Evolutionary conservation across 2,329 filamentous ascomycete species (phyloP).

Genomic region (Nemania sp.): DNA sequence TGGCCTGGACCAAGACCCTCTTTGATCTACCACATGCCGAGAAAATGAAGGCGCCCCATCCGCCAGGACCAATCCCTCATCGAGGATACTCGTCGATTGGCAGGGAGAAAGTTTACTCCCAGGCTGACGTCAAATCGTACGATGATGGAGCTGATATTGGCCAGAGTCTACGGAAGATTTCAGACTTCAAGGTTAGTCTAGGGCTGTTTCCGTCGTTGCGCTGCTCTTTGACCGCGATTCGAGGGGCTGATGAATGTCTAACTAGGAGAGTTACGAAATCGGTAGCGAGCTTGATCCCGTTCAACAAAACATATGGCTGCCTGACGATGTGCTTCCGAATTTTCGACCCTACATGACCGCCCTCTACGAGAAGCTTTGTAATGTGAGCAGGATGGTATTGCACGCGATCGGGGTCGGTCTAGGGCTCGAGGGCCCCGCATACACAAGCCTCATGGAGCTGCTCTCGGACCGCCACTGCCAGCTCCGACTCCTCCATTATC

Average conservation of each 20-base stretch:
- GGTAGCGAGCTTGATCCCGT: slow-evolving; percentile 49
- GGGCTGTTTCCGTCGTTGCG: not conserved
- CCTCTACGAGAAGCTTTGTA: slow-evolving; percentile 37
- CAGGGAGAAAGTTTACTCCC: slow-evolving; percentile 32
- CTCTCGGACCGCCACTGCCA: slow-evolving; percentile 28
- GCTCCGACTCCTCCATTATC: slow-evolving; percentile 32
- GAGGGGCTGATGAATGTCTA: not conserved
- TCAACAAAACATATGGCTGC: slow-evolving; percentile 54
- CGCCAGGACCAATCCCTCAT: slow-evolving; percentile 29
- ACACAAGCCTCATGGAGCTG: slow-evolving; percentile 6
- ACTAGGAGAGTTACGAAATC: slow-evolving; percentile 49
- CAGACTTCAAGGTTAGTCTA: slow-evolving; percentile 31
- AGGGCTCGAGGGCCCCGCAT: slow-evolving; percentile 14
- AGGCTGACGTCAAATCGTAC: slow-evolving; percentile 16
- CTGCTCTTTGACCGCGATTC: not conserved
- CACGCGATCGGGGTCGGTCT: slow-evolving; percentile 27
- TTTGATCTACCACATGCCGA: slow-evolving; percentile 32
- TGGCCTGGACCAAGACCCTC: slow-evolving; percentile 29
- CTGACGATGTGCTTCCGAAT: slow-evolving; percentile 48
- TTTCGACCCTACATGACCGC: slow-evolving; percentile 46
- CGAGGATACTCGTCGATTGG: slow-evolving; percentile 33
- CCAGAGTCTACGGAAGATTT: slow-evolving; percentile 26
- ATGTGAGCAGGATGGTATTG: slow-evolving; percentile 23
- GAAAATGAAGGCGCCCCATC: slow-evolving; percentile 34
- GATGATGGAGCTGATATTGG: slow-evolving; percentile 7